Conservation (phyloP, 176 grass and related monocot genomes). For the Otatea glauca region DNA sequence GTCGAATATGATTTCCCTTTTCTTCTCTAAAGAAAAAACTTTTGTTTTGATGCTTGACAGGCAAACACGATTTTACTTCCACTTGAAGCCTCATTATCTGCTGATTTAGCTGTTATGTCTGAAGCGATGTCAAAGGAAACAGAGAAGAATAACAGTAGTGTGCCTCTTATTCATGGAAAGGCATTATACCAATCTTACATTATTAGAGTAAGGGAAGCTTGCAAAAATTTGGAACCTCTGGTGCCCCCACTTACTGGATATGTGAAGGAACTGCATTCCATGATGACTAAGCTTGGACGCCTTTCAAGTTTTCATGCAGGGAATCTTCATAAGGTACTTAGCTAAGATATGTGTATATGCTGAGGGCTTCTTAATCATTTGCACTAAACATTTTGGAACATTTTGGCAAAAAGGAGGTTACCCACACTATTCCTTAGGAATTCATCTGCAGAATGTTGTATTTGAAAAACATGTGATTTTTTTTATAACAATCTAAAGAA, state of each 20-base stretch:
- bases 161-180: constrained; percentile 76
- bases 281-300: constrained; percentile 83
- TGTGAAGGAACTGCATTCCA: constrained; percentile 78
- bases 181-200: constrained; percentile 85
- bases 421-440: not conserved
- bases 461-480: no score
- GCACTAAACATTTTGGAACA: not conserved
- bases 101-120: constrained; percentile 77
- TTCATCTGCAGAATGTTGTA: not conserved
- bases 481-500: not conserved
- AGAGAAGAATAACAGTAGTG: constrained; percentile 59
- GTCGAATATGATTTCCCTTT: constrained; percentile 29
- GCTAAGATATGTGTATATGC: constrained; percentile 31
- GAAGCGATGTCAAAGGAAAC: constrained; percentile 71
- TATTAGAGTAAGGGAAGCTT: constrained; percentile 82
- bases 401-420: not conserved
- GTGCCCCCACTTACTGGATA: constrained; percentile 62
- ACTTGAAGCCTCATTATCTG: constrained; percentile 75
- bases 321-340: constrained; percentile 89
- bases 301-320: constrained; percentile 89
- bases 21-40: constrained; percentile 38
- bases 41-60: constrained; percentile 61
- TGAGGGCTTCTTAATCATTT: constrained; percentile 7
- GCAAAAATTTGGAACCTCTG: constrained; percentile 64
- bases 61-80: constrained; percentile 83